Conservation (phyloP, 2,329 filamentous ascomycete genomes). For the Cytospora paraplurivora region DNA sequence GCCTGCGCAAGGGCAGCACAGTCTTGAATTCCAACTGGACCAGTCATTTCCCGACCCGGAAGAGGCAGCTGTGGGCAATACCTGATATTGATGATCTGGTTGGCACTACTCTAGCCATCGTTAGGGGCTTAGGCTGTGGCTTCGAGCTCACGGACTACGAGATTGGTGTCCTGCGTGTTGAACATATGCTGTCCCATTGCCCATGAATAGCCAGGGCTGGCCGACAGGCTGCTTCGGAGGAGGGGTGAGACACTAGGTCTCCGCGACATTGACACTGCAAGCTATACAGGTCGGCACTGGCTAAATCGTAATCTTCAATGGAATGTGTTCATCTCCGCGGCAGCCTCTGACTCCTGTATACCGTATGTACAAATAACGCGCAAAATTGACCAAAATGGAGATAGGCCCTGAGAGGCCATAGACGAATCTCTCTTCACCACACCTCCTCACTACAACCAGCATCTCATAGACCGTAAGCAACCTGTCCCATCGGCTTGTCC, state of each 20-base stretch:
- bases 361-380: constrained; percentile 32
- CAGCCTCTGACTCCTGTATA: constrained; percentile 27
- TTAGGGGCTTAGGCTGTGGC: background rate
- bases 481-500: constrained; percentile 62
- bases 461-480: constrained; percentile 58
- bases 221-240: no score
- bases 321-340: constrained; percentile 29
- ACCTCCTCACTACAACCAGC: constrained; percentile 30
- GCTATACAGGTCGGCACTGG: background rate
- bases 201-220: no score
- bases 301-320: background rate
- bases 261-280: no score
- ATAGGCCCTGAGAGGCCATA: constrained; percentile 38
- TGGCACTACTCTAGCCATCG: no score
- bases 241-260: no score
- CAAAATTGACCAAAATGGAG: constrained; percentile 37
- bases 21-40: constrained; percentile 14
- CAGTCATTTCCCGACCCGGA: constrained; percentile 38
- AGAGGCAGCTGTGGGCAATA: background rate
- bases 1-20: constrained; percentile 2
- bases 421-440: constrained; percentile 9
- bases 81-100: background rate
- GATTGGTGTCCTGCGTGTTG: no score
- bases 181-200: no score
- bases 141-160: background rate